Evolutionary conservation across 1,284 basidiomycete genomes (phyloP), one percentile per base, ranked within the genome.

Genomic region (Rhodotorula sp.): DNA sequence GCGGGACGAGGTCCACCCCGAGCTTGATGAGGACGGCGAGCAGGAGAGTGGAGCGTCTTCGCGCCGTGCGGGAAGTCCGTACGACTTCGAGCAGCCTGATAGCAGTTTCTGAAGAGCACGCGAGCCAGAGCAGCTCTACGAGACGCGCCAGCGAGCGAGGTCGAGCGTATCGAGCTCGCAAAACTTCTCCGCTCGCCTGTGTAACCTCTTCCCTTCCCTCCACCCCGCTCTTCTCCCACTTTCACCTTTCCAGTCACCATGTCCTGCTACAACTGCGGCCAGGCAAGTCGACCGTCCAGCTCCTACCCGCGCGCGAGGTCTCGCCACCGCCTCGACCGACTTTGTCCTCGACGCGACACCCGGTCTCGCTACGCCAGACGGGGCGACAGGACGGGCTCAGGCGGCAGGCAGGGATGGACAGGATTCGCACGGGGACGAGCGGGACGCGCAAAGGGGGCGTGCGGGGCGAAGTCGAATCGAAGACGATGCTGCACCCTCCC

Each of bases 261-360:
- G 68, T 66, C 68, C 26, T 70, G 68, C 68, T 70, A 70, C 64
- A 66, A 66, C 68, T 70, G 68, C 68, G 68, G 68, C 56, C 68
- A 70, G 40, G 40, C 40, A 59, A 61, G 68, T 64, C 11, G 66
- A 65, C 53, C 48, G 54, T 24, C 9, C 53, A 54, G 11, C 51
- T 8, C n/a, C 24, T 26, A 2, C 31, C 3, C 56, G 11, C 28
- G 18, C 31, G 1, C 34, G 6, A 20, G n/a, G 31, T 34, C 22
- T 18, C 52, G 40, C 28, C 28, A 18, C 18, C n/a, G 10, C 20
- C 11, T 16, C 1, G 16, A 11, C 47, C n/a, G 34, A 56, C 56
- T 15, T 31, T 40, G 28, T 1, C 30, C 20, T 30, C 56, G 18
- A 46, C 63, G 16, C 26, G 4, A 44, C 40, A 44, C 40, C 40